phyloP scores from a whole-genome alignment of 257 asterid genomes.

The Henckelia pumila region DNA sequence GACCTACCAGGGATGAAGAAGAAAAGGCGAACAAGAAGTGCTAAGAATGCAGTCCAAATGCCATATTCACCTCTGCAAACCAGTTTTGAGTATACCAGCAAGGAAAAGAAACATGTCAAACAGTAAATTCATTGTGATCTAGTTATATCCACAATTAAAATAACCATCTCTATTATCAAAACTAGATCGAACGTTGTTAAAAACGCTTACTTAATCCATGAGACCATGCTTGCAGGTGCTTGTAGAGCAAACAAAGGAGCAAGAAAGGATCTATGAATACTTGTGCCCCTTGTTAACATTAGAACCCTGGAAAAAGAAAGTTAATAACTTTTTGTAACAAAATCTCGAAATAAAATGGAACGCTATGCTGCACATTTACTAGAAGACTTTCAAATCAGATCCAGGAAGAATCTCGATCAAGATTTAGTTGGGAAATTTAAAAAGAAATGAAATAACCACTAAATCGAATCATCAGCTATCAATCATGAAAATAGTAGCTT shows the following conservation, averaged over 20 bases:
- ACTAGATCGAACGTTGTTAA: neutral
- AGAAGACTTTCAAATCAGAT: slow-evolving; percentile 1
- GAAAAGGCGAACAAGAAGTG: slow-evolving; percentile 87
- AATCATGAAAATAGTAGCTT: too few relatives aligned
- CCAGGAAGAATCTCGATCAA: slow-evolving; percentile 12
- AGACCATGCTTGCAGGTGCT: slow-evolving; percentile 70
- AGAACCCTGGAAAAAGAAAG: slow-evolving; percentile 54
- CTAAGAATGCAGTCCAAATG: slow-evolving; percentile 89
- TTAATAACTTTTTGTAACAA: neutral
- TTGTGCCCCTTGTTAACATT: slow-evolving; percentile 78
- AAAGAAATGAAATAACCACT: neutral
- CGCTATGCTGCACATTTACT: neutral
- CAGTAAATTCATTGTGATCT: slow-evolving; percentile 8
- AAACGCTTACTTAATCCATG: slow-evolving; percentile 79
- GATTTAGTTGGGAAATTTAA: neutral
- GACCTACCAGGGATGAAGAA: slow-evolving; percentile 70
- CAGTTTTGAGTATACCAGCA: slow-evolving; percentile 18
- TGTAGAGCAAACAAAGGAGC: slow-evolving; percentile 77
- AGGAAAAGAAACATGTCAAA: slow-evolving; percentile 20
- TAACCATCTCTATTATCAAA: neutral
- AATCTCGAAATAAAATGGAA: neutral
- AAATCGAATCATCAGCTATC: neutral
- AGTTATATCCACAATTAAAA: neutral
- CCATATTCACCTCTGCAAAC: slow-evolving; percentile 90
- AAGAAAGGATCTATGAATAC: slow-evolving; percentile 79